Evolutionary conservation across 306 rosid species (phyloP).

Genomic region (Prunus padus): DNA sequence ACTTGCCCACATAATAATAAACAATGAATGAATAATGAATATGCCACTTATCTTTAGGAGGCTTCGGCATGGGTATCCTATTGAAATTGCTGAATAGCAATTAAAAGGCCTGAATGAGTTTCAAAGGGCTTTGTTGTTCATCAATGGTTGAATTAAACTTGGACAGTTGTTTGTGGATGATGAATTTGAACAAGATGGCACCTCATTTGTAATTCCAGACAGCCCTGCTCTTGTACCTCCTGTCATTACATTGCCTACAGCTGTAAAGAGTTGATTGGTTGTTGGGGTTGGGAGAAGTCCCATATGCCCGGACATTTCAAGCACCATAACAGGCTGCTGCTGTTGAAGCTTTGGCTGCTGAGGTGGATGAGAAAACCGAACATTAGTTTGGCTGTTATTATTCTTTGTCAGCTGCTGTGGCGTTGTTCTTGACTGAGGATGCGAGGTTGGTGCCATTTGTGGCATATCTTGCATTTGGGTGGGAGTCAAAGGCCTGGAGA

Average conservation of each 20-base stretch:
- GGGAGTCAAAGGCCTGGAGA: slow-evolving; percentile 44
- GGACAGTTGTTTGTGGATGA: slow-evolving; percentile 84
- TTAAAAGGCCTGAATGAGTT: too few relatives aligned
- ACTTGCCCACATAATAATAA: too few relatives aligned
- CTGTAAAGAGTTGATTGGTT: slow-evolving; percentile 49
- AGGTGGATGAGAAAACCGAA: slow-evolving; percentile 47
- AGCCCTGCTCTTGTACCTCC: slow-evolving; percentile 66
- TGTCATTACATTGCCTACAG: slow-evolving; percentile 44
- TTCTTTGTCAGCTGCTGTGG: slow-evolving; percentile 53
- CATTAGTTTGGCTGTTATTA: slow-evolving; percentile 38
- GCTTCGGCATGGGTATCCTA: too few relatives aligned
- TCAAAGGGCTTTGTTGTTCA: slow-evolving; percentile 45
- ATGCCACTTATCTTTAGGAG: too few relatives aligned
- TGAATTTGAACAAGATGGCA: slow-evolving; percentile 91
- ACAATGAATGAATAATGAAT: too few relatives aligned
- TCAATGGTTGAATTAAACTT: slow-evolving; percentile 48
- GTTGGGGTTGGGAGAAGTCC: slow-evolving; percentile 43
- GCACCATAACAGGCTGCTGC: slow-evolving; percentile 48
- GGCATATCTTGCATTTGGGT: slow-evolving; percentile 60
- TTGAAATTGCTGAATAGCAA: too few relatives aligned
- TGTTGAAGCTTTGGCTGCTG: slow-evolving; percentile 70
- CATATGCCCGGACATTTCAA: slow-evolving; percentile 54
- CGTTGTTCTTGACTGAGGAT: slow-evolving; percentile 42
- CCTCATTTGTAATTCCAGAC: slow-evolving; percentile 77
- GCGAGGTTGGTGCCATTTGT: slow-evolving; percentile 39